These are phyloP conservation scores for Amanita brunnescens DNA, from an alignment of 768 basidiomycete species.

Conservation along the genomic window DNA sequence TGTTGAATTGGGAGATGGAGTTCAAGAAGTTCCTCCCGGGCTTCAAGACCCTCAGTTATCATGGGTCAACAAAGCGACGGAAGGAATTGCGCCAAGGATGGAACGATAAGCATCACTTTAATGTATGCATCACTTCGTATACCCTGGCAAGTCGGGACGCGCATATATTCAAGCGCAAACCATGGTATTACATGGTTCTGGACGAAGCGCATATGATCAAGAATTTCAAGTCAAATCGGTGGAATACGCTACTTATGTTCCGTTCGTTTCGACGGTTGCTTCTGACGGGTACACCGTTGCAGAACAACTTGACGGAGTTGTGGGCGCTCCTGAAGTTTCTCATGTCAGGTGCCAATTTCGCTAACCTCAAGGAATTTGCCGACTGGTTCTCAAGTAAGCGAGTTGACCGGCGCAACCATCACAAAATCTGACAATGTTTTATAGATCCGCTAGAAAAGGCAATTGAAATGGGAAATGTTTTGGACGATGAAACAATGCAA, in stretches of 20 bases:
- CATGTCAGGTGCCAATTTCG: constrained; percentile 84
- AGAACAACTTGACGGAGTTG: constrained; percentile 93
- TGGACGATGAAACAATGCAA: constrained; percentile 79
- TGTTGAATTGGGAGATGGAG: constrained; percentile 96
- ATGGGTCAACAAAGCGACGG: constrained; percentile 81
- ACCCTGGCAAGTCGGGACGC: constrained; percentile 87
- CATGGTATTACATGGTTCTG: constrained; percentile 94
- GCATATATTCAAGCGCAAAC: constrained; percentile 84
- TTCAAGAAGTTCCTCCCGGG: constrained; percentile 94
- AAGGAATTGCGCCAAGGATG: constrained; percentile 88
- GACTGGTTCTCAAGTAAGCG: constrained; percentile 93
- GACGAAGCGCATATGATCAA: constrained; percentile 99
- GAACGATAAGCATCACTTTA: constrained; percentile 84
- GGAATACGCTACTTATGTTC: constrained; percentile 88
- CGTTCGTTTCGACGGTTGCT: constrained; percentile 79
- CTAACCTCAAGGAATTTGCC: constrained; percentile 86
- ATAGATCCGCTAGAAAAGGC: constrained; percentile 90
- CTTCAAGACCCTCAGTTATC: constrained; percentile 81
- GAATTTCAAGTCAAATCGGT: constrained; percentile 90
- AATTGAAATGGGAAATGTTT: constrained; percentile 69
- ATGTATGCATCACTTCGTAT: constrained; percentile 93
- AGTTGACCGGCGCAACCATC: neutral
- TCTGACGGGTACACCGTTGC: constrained; percentile 91
- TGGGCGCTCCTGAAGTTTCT: constrained; percentile 95
- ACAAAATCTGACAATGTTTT: neutral